phyloP scores from a whole-genome alignment of 2,329 filamentous ascomycete species.

The Talaromyces sp. region DNA sequence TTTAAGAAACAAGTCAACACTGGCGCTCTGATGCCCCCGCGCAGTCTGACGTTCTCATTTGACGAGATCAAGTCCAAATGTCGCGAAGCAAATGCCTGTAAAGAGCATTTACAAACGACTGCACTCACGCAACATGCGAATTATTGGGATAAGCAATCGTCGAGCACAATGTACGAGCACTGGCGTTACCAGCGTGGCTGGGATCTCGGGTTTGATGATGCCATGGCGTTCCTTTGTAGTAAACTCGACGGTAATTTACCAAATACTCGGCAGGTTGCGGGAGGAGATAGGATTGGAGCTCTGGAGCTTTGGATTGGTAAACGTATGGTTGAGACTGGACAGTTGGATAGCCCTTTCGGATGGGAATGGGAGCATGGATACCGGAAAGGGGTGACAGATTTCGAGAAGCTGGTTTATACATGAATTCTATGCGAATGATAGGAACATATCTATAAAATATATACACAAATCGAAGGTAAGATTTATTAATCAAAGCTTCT shows the following conservation, averaged over 20 bases:
- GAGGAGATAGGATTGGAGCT: slow-evolving; percentile 55
- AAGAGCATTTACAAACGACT: slow-evolving; percentile 35
- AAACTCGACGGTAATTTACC: slow-evolving; percentile 35
- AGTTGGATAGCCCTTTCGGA: slow-evolving; percentile 40
- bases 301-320: slow-evolving; percentile 60
- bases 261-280: slow-evolving; percentile 27
- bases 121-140: slow-evolving; percentile 47
- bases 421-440: neutral
- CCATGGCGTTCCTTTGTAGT: slow-evolving; percentile 46
- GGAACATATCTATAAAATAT: neutral
- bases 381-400: slow-evolving; percentile 34
- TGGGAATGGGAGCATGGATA: slow-evolving; percentile 47
- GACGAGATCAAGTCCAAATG: slow-evolving; percentile 40
- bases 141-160: slow-evolving; percentile 54
- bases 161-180: slow-evolving; percentile 48
- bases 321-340: slow-evolving; percentile 53
- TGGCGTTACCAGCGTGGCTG: slow-evolving; percentile 57
- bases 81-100: slow-evolving; percentile 42
- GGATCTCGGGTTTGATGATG: slow-evolving; percentile 58
- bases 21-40: slow-evolving; percentile 44
- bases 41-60: slow-evolving; percentile 22
- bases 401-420: slow-evolving; percentile 28
- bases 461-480: neutral
- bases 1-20: slow-evolving; percentile 54
- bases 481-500: slow-evolving; percentile 26